Base-by-base conservation (phyloP, 1,139 yeast species). In the Geotrichum candidum region DNA sequence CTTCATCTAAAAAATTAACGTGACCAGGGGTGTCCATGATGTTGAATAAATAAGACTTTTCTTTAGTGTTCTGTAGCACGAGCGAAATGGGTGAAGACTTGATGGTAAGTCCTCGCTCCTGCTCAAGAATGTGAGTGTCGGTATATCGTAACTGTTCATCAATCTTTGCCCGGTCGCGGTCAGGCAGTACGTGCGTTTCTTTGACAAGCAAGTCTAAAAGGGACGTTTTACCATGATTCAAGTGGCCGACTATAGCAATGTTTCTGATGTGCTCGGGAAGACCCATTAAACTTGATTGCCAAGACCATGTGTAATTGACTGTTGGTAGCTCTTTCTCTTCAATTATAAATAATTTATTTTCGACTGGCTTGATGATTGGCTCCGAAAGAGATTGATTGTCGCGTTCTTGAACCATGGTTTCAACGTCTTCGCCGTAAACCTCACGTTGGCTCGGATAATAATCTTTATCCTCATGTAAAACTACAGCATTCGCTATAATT, bases 21-120 rank as follows among this genome's bases (percentile, higher is more conserved):
- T 94, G 98, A 0, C 99, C 99, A 0, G 99, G 99, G 0, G 96
- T 80, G 69, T 95, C 99, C 0, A 90, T 66, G 2, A 91, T 67
- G 68, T 88, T 90, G 35, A 87, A 69, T 0, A 84, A 81, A 50
- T 76, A 76, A 0, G 96, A 86, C 65, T 80, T 83, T 1, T 81
- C 85, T 25, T 77, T 78, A 33, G 82, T 65, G 68, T 84, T 84
- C 0, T 82, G 82, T n/a, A 87, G 72, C 11, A 92, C 72, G 22
- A 90, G 68, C 0, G 95, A 78, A 66, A 88, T 79, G 0, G 90
- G 85, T 0, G 87, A 76, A 0, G 86, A 63, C 67, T 86, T 86
- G 25, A 90, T 80, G 1, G 96, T 80, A 15, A 90, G 68, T 0
- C 91, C 94, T 63, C 97, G 77, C 53, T 84, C 84, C 2, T 81